phyloP scores from a whole-genome alignment of 2,329 filamentous ascomycete genomes.

The Ceratocystis papillata region DNA sequence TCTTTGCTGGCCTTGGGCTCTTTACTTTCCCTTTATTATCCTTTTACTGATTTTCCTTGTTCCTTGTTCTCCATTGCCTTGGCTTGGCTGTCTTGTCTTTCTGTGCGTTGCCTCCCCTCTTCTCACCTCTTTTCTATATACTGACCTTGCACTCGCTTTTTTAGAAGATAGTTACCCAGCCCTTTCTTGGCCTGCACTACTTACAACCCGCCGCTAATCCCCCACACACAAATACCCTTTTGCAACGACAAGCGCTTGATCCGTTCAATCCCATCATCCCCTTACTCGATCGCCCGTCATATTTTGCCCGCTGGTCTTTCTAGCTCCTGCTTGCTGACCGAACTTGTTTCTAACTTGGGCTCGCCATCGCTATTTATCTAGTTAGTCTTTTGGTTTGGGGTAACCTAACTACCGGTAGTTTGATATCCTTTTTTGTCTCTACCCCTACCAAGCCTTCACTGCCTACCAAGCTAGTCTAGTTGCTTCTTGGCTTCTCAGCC shows the following conservation, averaged over 20 bases:
- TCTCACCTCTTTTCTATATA: background rate
- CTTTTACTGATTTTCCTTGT: background rate
- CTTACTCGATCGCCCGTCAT: background rate
- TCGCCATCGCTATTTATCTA: background rate
- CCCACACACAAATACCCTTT: background rate
- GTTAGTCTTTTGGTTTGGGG: background rate
- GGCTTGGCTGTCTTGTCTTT: background rate
- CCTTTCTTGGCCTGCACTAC: background rate
- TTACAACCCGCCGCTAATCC: background rate
- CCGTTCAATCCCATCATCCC: background rate
- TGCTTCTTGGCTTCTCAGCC: constrained; percentile 8
- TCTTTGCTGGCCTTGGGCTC: constrained; percentile 11
- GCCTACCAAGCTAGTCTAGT: constrained; percentile 1
- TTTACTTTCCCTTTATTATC: background rate
- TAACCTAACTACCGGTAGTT: constrained; percentile 2
- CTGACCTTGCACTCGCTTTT: background rate
- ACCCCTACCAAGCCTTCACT: constrained; percentile 12
- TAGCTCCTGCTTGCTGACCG: background rate
- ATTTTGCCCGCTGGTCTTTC: too few species aligned
- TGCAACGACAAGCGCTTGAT: too few species aligned
- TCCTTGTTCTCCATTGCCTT: too few species aligned
- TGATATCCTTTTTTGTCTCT: constrained; percentile 2
- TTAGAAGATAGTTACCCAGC: background rate
- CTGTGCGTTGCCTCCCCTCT: background rate
- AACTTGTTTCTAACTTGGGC: background rate